phyloP scores from a whole-genome alignment of 805 yeast species.

The Saccharomyces mikatae region DNA sequence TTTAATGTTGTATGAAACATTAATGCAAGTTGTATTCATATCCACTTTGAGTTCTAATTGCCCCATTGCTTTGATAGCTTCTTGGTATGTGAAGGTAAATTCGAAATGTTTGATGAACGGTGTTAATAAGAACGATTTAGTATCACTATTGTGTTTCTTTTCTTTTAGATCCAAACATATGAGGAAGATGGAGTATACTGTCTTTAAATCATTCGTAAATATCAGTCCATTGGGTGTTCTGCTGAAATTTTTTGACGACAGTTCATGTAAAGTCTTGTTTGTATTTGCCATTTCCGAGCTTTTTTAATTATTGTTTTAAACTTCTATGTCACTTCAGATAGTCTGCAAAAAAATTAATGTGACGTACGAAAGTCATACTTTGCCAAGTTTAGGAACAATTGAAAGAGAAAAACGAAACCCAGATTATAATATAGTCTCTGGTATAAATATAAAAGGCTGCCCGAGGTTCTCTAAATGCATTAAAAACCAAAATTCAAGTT shows the following conservation, averaged over 20 bases:
- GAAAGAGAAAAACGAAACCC: background rate
- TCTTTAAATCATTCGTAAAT: slow-evolving; percentile 49
- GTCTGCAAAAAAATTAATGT: background rate
- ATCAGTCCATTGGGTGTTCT: slow-evolving; percentile 48
- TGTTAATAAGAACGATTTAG: slow-evolving; percentile 19
- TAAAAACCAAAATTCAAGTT: background rate
- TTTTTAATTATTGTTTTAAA: background rate
- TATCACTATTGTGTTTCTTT: slow-evolving; percentile 8
- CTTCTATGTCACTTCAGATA: background rate
- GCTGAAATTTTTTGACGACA: slow-evolving; percentile 37
- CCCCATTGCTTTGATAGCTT: slow-evolving; percentile 47
- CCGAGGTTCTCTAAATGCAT: background rate
- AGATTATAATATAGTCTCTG: background rate
- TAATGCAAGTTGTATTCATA: slow-evolving; percentile 42
- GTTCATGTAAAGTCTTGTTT: slow-evolving; percentile 32
- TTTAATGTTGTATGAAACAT: slow-evolving; percentile 47
- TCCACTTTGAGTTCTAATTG: slow-evolving; percentile 42
- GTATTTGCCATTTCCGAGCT: background rate
- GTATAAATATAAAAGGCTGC: background rate
- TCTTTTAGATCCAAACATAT: slow-evolving; percentile 36
- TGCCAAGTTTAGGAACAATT: background rate
- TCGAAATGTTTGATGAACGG: slow-evolving; percentile 35
- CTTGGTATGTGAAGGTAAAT: slow-evolving; percentile 43
- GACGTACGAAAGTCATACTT: background rate
- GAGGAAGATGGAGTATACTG: slow-evolving; percentile 48